Percentiles rank a stretch among this genome's conserved stretches.
Evolutionary conservation across 805 yeast species (phyloP).

Genomic region (Candida verbasci): DNA sequence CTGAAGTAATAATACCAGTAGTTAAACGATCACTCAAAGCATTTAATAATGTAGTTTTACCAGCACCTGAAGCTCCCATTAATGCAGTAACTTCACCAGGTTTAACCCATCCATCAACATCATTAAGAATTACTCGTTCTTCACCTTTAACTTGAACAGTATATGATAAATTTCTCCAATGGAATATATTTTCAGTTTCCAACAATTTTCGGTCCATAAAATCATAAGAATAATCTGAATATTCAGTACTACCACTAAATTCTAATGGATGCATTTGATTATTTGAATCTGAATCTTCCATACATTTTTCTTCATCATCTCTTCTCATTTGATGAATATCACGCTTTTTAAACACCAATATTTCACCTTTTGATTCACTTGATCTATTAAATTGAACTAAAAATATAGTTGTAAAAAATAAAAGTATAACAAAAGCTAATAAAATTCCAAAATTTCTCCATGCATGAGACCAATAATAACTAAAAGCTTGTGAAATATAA

Average conservation of each 20-base stretch:
- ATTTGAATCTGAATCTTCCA: conserved; percentile 5
- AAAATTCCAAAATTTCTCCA: conserved; percentile 68
- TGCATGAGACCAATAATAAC: conserved; percentile 42
- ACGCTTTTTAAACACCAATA: conserved; percentile 52
- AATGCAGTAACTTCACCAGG: conserved; percentile 82
- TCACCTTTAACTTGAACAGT: conserved; percentile 30
- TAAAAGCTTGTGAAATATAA: conserved; percentile 35
- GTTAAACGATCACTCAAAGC: conserved; percentile 72
- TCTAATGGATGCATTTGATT: conserved; percentile 5
- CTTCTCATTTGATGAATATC: conserved; percentile 44
- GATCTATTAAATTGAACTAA: conserved; percentile 57
- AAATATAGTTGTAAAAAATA: conserved; percentile 48
- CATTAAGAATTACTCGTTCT: conserved; percentile 33
- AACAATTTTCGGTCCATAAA: conserved; percentile 5
- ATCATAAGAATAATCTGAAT: conserved; percentile 8
- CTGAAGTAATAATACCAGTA: conserved; percentile 60
- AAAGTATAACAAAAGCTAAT: conserved; percentile 51
- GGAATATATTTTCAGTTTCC: conserved; percentile 22
- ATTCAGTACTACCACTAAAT: conserved; percentile 6
- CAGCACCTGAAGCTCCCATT: conserved; percentile 86
- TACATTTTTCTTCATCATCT: conserved; percentile 6
- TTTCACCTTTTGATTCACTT: conserved; percentile 69
- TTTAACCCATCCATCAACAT: conserved; percentile 59
- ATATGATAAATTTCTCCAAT: conserved; percentile 35
- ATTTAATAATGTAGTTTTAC: conserved; percentile 72